Evolutionary conservation across 306 rosid genomes (phyloP).

Genomic region (Cotoneaster glaucophyllus): DNA sequence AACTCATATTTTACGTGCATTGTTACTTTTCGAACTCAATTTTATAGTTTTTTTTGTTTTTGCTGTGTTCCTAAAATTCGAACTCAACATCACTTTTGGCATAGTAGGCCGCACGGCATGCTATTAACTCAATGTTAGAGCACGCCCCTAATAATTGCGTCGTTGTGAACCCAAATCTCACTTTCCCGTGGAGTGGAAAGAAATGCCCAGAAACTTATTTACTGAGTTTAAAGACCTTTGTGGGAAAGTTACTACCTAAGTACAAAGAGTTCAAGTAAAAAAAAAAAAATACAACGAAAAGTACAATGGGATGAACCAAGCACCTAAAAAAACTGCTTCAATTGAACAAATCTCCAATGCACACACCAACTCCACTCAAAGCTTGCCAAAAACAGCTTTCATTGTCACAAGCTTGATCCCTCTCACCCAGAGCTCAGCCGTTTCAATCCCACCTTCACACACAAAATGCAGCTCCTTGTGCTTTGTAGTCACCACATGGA

Average conservation of each 20-base stretch:
- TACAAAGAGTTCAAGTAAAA: background rate
- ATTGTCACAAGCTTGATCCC: slow-evolving; percentile 50
- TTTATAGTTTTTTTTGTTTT: too few species aligned
- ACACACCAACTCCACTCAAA: background rate
- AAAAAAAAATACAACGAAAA: background rate
- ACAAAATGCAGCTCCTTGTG: slow-evolving; percentile 65
- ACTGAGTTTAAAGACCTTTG: background rate
- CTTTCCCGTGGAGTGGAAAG: too few species aligned
- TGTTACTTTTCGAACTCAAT: too few species aligned
- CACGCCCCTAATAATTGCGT: too few species aligned
- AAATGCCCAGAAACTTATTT: background rate
- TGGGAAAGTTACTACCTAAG: background rate
- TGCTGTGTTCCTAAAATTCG: too few species aligned
- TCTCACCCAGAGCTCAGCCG: slow-evolving; percentile 61
- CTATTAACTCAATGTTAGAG: too few species aligned
- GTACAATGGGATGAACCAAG: background rate
- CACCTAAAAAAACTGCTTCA: background rate
- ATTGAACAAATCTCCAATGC: background rate
- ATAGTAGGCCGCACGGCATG: too few species aligned
- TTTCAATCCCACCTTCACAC: slow-evolving; percentile 57
- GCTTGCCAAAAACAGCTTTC: slow-evolving; percentile 35
- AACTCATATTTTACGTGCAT: too few species aligned
- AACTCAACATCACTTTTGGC: too few species aligned
- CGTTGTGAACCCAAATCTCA: too few species aligned
- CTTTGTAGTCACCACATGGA: slow-evolving; percentile 48